phyloP scores from a whole-genome alignment of 257 asterid species.

The Solanum arcanum region DNA sequence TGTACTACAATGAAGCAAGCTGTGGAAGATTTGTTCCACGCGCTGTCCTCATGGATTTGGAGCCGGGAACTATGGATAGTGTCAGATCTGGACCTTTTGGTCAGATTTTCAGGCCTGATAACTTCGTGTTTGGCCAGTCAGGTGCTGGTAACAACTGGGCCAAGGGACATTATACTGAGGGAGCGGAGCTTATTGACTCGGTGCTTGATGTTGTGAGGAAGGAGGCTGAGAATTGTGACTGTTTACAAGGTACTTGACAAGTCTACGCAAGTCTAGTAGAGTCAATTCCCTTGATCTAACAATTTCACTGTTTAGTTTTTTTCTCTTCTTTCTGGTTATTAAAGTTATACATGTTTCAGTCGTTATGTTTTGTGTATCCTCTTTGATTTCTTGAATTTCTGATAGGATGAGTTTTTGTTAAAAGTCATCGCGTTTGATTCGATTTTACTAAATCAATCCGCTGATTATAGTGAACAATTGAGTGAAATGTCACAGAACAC shows the following conservation, averaged over 20 bases:
- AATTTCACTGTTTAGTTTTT: not conserved
- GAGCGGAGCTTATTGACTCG: not conserved
- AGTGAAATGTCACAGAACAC: not conserved
- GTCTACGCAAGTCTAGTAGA: not conserved
- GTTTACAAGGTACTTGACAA: not conserved
- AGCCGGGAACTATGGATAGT: conserved; percentile 6
- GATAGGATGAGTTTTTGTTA: not conserved
- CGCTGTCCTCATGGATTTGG: conserved; percentile 1
- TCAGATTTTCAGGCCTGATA: not conserved
- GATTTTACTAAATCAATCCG: not conserved
- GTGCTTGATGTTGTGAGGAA: not conserved
- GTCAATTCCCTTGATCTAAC: not conserved
- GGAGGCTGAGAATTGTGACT: not conserved
- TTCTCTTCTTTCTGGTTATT: not conserved
- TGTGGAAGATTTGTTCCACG: conserved; percentile 7
- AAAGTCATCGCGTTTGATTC: not conserved
- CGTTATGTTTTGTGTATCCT: not conserved
- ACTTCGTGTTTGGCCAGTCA: not conserved
- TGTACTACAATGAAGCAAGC: conserved; percentile 4
- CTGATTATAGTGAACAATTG: not conserved
- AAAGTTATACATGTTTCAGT: not conserved
- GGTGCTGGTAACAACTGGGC: conserved; percentile 1
- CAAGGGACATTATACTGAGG: not conserved
- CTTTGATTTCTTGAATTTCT: not conserved
- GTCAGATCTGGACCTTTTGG: not conserved